A percentile compares a stretch with the other conserved stretches of the same genome.
Evolutionary conservation across 2,329 filamentous ascomycete species (phyloP).

Genomic region (Aspergillus sp.): DNA sequence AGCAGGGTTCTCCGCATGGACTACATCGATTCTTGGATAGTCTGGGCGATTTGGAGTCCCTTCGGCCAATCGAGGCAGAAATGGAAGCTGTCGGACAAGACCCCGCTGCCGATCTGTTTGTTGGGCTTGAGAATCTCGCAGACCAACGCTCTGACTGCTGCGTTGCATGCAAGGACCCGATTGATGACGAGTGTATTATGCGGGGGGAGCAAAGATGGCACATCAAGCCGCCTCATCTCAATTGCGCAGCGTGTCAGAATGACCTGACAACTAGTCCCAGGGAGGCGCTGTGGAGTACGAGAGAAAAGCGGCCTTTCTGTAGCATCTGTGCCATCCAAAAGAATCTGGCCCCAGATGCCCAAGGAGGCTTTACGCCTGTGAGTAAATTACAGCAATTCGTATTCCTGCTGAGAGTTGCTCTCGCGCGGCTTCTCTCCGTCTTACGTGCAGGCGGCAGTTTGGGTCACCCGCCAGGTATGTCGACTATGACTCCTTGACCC

Average conservation of each 20-base stretch:
- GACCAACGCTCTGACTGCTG: constrained; percentile 79
- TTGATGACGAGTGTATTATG: constrained; percentile 86
- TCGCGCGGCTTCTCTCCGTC: constrained; percentile 80
- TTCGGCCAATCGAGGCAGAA: constrained; percentile 52
- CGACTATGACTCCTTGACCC: constrained; percentile 4
- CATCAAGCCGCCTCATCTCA: constrained; percentile 57
- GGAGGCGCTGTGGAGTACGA: constrained; percentile 62
- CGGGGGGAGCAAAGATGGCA: constrained; percentile 74
- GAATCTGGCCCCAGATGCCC: constrained; percentile 46
- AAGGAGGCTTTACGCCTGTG: constrained; percentile 60
- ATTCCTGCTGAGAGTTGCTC: constrained; percentile 80
- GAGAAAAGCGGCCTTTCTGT: constrained; percentile 63
- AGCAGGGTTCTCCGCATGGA: constrained; percentile 63
- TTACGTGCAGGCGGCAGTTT: constrained; percentile 74
- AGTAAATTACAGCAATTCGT: constrained; percentile 90
- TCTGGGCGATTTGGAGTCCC: constrained; percentile 69
- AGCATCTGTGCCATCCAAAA: constrained; percentile 48
- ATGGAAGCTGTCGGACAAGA: constrained; percentile 39
- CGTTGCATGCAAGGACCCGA: constrained; percentile 67
- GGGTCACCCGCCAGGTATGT: constrained; percentile 57
- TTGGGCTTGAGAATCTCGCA: constrained; percentile 57
- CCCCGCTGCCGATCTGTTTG: constrained; percentile 53
- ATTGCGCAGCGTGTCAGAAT: constrained; percentile 59
- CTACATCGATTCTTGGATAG: constrained; percentile 76
- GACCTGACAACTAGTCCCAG: constrained; percentile 60